Evolutionary conservation across 306 rosid species (phyloP), one percentile per base, ranked within the genome.

Genomic region (Ziziphus jujuba): DNA sequence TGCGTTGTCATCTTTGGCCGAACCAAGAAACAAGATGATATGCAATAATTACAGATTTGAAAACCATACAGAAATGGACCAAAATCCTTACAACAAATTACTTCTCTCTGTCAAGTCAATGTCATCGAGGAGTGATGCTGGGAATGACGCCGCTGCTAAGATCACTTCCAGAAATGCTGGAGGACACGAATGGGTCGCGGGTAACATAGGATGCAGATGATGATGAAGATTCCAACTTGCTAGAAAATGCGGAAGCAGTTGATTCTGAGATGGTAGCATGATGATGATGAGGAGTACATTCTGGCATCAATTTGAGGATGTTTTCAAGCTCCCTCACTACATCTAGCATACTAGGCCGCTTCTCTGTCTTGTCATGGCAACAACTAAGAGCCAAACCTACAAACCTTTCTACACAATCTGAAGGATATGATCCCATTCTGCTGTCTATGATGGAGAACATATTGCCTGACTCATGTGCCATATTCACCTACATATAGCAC

Each of bases 311-410:
- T 36, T 73, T 70, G 40, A 80, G 79, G 40, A 89, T 80, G 73
- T 78, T 77, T 73, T 89, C 92, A 0, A 89, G 77, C 80, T 86
- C 84, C 75, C 90, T 86, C 58, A 86, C 96, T 75, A 89, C 92
- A 49, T 82, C 92, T 51, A 69, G 2, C 96, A 86, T 86, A 23
- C 82, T 70, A 17, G 96, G 96, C 22, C 96, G 61, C 52, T 69
- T 70, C 34, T 86, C 88, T 72, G 68, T 79, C 63, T 66, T 62
- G 38, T 89, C 90, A 58, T 80, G 80, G 76, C 96, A 89, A 69
- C 92, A 89, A 59, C 87, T 74, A 17, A 89, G 88, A 51, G 92
- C 92, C 16, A 86, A 72, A 59, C 59, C 57, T 34, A 73, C 58
- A 47, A 89, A 84, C 82, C 71, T 84, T 40, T 84, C 90, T 1